Conservation (phyloP, 2,329 filamentous ascomycete genomes). For the Colletotrichum eleusines region DNA sequence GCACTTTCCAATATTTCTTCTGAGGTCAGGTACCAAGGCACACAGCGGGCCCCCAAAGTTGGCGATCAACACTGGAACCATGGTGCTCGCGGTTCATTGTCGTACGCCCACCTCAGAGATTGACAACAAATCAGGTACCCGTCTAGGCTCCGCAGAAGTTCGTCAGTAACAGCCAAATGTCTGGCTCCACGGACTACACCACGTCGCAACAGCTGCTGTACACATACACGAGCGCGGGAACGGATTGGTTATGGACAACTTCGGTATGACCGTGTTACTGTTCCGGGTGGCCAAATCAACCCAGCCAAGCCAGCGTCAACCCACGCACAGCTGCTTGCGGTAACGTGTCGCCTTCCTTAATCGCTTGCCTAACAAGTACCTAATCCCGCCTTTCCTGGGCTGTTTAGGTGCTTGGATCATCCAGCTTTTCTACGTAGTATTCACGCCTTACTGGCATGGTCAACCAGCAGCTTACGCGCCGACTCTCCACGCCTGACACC, state of each 20-base stretch:
- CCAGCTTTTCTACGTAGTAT: background rate
- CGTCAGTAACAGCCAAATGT: background rate
- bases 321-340: background rate
- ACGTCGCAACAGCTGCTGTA: background rate
- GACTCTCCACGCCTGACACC: background rate
- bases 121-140: background rate
- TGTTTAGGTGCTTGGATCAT: background rate
- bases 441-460: background rate
- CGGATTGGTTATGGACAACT: background rate
- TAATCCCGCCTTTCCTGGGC: background rate
- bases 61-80: background rate
- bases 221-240: background rate
- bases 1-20: background rate
- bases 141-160: background rate
- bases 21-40: background rate
- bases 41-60: no score
- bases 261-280: background rate
- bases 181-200: background rate
- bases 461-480: background rate
- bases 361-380: background rate
- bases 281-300: background rate
- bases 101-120: no score
- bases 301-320: background rate
- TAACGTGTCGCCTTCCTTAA: conserved; percentile 8
- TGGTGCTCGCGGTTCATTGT: background rate